Base-by-base conservation (phyloP, 352 stramenopile genomes). In the Globisporangium abappressorium region DNA sequence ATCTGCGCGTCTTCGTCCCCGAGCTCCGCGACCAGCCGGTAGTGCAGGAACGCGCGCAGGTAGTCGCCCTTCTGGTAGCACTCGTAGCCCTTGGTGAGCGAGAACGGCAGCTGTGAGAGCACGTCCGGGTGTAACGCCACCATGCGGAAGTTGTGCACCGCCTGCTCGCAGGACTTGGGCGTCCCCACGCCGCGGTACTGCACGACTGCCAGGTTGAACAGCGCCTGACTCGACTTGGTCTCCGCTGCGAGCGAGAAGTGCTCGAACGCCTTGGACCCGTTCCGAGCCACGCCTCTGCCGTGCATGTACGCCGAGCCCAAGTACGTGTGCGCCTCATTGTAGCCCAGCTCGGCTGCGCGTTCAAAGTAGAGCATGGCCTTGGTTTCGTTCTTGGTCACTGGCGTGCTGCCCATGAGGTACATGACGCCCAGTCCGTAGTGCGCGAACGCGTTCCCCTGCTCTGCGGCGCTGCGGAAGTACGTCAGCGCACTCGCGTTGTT, bases 131-230 rank as follows among this genome's bases (percentile, higher is more conserved):
- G 75, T 22, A 90, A 64, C n/a, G 85, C 83, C 6, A 92, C 86
- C 1, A 71, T 65, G 33, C 86, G 84, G 41, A 94, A 92, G n/a
- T 86, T 67, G 18, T 79, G 65, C 33, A 93, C 46, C 0, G 86
- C 82, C 12, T 61, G 59, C 1, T 56, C 57, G 55, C 86, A 94
- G 9, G 79, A 87, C 18, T 65, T 65, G 12, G 73, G 66, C 5
- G 80, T 90, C 2, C 84, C 84, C 22, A 85, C 69, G 33, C 84
- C 86, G 28, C 70, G 75, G 62, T 81, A 93, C 64, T 93, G 79
- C 86, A 94, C 87, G 41, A 91, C 75, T 3, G 78, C 86, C n/a
- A 93, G 64, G 55, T 92, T 90, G 65, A 91, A 90, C 15, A 89
- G 51, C 14, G 83, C 73, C 54, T 88, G 81, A 36, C 74, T 85